Conservation (phyloP, 2,329 filamentous ascomycete genomes). For the Penicillium sp. region DNA sequence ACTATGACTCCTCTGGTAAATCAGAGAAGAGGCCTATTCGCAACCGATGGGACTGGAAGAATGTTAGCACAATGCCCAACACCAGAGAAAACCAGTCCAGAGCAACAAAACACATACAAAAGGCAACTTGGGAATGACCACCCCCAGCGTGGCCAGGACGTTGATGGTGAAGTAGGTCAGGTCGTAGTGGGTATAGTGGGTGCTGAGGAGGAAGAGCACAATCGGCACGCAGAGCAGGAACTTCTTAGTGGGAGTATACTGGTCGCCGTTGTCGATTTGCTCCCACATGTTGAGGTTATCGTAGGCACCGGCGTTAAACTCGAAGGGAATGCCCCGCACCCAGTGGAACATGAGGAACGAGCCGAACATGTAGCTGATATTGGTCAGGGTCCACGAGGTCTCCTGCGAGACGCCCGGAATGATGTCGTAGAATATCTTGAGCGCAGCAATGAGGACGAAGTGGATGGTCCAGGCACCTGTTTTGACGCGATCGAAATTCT, state of each 20-base stretch:
- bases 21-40: conserved; percentile 72
- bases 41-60: conserved; percentile 68
- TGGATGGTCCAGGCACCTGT: conserved; percentile 97
- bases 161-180: conserved; percentile 96
- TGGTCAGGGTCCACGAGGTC: conserved; percentile 97
- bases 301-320: conserved; percentile 97
- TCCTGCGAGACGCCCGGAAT: conserved; percentile 95
- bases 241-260: conserved; percentile 98
- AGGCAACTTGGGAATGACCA: conserved; percentile 94
- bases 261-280: conserved; percentile 97
- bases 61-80: conserved; percentile 25
- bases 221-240: conserved; percentile 94
- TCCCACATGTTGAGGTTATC: conserved; percentile 99
- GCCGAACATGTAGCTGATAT: conserved; percentile 98
- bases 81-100: not conserved
- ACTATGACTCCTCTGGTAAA: conserved; percentile 58
- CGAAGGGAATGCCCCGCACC: conserved; percentile 95
- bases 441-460: conserved; percentile 80
- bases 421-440: conserved; percentile 97
- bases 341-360: conserved; percentile 99
- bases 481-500: conserved; percentile 9
- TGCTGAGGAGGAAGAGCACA: conserved; percentile 90
- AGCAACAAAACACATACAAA: conserved; percentile 63
- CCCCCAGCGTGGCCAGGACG: conserved; percentile 83
- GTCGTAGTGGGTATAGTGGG: conserved; percentile 98